Evolutionary conservation across 495 filamentous ascomycete genomes (phyloP), one percentile per base, ranked within the genome.

Genomic region (Peziza echinospora): DNA sequence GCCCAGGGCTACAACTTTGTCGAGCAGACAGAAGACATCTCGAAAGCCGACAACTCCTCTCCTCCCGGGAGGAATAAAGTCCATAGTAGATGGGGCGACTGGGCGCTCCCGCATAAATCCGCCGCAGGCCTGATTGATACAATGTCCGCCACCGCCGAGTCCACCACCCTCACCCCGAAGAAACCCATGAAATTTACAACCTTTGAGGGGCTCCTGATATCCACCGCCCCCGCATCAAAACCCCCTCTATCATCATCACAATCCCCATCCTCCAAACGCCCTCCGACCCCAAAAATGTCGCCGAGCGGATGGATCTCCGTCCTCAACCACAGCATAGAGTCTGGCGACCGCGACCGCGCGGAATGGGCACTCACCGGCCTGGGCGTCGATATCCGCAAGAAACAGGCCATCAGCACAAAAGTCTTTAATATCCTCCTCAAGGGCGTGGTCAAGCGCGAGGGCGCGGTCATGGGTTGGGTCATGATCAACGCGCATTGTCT

Each of bases 391-490:
- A 5, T 47, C 17, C 5, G n/a, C 16, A 48, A 48, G 2, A 41
- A 47, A 1, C 8, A 21, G 5, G 52, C 52, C 6, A 4, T 56
- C 17, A 45, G 54, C 13, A 52, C 53, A 0, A 21, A 47, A 2
- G 21, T 34, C 3, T 56, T 55, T 24, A 55, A 55, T 43, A 52
- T 56, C 9, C 41, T 55, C 5, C 30, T 55, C 5, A 43, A 28
- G 3, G 53, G 53, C 3, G 53, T 51, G 5, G 39, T 45, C 0
- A 21, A 28, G 19, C 16, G 45, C 3, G 41, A 45, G 3, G 53
- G 53, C 6, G 21, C 26, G 2, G 11, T 21, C 6, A 45, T 17
- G 24, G 53, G 46, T 7, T 55, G 54, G 53, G 37, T 42, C 9
- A 25, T 55, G 43, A 48, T 52, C 34, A 40, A 47, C 24, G 24